These are phyloP conservation scores for Oryza coarctata DNA, from an alignment of 176 grass and related monocot species.

Conservation along the genomic window DNA sequence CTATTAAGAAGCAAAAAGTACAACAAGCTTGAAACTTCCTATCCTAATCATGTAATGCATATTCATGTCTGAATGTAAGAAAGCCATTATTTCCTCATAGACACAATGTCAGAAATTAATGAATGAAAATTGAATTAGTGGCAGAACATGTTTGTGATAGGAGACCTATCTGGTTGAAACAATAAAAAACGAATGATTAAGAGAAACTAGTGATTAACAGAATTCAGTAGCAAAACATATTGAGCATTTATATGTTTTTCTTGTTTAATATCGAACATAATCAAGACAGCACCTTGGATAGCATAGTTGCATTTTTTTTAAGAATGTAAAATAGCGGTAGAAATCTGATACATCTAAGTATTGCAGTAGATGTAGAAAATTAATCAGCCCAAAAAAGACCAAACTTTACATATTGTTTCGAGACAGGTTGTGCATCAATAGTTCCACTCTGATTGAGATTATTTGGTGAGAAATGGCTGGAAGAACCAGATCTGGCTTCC, in stretches of 20 bases:
- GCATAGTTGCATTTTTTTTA: not conserved
- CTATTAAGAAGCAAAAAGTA: not conserved
- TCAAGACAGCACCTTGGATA: not conserved
- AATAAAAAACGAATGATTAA: constrained; percentile 8
- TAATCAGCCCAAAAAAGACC: constrained; percentile 17
- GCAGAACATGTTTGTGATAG: not conserved
- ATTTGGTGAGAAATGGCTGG: constrained; percentile 24
- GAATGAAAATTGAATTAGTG: constrained; percentile 14
- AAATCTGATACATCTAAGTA: constrained; percentile 1
- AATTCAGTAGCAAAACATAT: constrained; percentile 12
- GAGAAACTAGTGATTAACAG: not conserved
- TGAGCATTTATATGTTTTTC: not conserved
- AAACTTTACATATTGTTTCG: constrained; percentile 55
- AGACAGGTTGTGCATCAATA: constrained; percentile 48
- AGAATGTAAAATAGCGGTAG: constrained; percentile 5
- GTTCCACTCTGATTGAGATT: constrained; percentile 30
- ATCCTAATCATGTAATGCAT: constrained; percentile 1
- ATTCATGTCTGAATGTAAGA: not conserved
- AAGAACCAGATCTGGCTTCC: constrained; percentile 40
- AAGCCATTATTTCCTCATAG: not conserved
- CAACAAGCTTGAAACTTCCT: not conserved
- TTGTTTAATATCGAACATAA: constrained; percentile 21
- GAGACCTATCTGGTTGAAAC: not conserved
- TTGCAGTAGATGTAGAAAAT: not conserved
- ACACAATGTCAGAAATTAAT: not conserved